phyloP scores from a whole-genome alignment of 148 eudicot species.

The Salicornia ramosissima region DNA sequence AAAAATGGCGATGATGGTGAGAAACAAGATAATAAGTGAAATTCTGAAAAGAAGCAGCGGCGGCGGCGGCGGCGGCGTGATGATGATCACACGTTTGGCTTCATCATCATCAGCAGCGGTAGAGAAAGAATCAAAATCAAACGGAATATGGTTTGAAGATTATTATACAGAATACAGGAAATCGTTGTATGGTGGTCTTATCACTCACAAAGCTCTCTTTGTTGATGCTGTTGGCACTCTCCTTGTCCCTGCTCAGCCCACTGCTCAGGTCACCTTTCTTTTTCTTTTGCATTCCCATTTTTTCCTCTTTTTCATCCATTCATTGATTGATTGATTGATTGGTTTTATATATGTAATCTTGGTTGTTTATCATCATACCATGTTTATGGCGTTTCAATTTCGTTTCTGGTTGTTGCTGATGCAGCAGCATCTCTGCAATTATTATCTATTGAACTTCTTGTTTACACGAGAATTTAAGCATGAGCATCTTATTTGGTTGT shows the following conservation, averaged over 20 bases:
- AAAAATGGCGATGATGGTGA: constrained; percentile 3
- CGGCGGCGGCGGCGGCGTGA: no score
- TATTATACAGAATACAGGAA: constrained; percentile 82
- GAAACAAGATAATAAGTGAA: background rate
- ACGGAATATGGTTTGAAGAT: constrained; percentile 42
- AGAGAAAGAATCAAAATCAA: constrained; percentile 17
- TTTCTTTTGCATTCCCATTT: background rate
- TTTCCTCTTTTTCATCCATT: background rate
- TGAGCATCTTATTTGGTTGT: no score
- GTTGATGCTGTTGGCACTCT: constrained; percentile 98
- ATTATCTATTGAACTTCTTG: no score
- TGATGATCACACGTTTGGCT: constrained; percentile 19
- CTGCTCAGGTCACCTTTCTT: constrained; percentile 59
- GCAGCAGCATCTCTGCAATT: no score
- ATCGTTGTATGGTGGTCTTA: constrained; percentile 52
- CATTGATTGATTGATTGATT: no score
- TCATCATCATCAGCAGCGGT: constrained; percentile 26
- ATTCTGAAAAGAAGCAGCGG: background rate
- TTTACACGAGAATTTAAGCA: no score
- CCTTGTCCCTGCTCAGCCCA: constrained; percentile 84
- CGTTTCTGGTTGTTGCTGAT: no score
- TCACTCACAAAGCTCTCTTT: constrained; percentile 78
- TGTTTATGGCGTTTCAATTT: no score
- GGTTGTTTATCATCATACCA: no score
- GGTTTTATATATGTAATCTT: no score